Evolutionary conservation across 1,284 basidiomycete species (phyloP).

Genomic region (Cyathus pygmaeus): DNA sequence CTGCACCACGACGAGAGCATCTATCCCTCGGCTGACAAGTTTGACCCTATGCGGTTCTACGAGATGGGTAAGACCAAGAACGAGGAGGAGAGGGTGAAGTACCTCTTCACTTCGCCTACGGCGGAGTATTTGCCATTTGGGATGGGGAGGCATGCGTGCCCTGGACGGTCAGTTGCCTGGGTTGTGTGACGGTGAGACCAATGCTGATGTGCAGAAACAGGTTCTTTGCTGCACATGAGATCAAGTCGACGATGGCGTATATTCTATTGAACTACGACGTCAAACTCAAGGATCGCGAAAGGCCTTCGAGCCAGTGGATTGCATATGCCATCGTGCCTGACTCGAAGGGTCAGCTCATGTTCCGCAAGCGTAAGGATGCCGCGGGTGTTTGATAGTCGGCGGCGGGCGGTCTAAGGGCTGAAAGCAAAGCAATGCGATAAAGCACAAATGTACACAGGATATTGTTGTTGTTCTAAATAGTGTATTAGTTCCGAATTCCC

Average conservation of each 20-base stretch:
- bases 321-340: conserved; percentile 9
- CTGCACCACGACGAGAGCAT: conserved; percentile 32
- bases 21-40: conserved; percentile 11
- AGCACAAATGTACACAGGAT: background rate
- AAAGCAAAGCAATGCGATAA: too few species aligned
- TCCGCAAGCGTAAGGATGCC: conserved; percentile 13
- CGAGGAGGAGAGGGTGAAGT: background rate
- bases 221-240: conserved; percentile 53
- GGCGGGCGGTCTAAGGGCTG: too few species aligned
- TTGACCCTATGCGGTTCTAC: conserved; percentile 18
- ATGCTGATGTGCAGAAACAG: conserved; percentile 52
- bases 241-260: conserved; percentile 51
- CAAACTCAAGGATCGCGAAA: conserved; percentile 39
- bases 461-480: background rate
- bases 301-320: conserved; percentile 14
- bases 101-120: conserved; percentile 10
- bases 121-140: conserved; percentile 38
- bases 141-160: conserved; percentile 41
- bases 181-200: conserved; percentile 8
- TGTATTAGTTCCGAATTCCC: too few species aligned
- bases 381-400: too few species aligned
- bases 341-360: conserved; percentile 10
- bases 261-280: conserved; percentile 53
- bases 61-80: conserved; percentile 7
- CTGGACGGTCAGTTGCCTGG: conserved; percentile 7